Base-by-base conservation (phyloP, 139 green algal species). In the Raphidocelis subcapitata region DNA sequence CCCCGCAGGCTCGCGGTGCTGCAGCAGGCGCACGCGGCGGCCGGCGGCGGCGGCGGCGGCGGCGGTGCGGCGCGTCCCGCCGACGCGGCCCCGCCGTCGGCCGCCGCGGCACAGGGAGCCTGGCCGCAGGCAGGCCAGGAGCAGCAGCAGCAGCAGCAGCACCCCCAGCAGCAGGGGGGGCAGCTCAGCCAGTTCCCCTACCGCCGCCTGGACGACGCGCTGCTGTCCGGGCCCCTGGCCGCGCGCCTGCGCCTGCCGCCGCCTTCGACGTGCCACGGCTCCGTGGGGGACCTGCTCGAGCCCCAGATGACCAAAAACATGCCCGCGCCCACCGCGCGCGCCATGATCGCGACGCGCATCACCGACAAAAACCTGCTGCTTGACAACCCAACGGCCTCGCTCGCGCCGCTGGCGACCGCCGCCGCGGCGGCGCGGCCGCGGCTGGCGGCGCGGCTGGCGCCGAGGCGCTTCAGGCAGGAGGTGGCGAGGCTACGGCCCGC, bases 311-410 rank as follows among this genome's bases (percentile, higher is more conserved):
- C 37, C 2, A 60, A 65, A 20, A 75, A 83, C 44, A 64, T 72
- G 37, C 65, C 77, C 3, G 57, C 52, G 28, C 33, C 5, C 29
- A 72, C 57, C 35, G 69, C 74, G 5, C 65, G 60, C 20, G 31
- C 24, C 37, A 63, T 73, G 28, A 64, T 83, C 29, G 28, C 24
- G 3, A 62, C 59, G 44, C 57, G 71, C 20, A 73, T 72, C 3
- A 18, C 35, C 12, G 71, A 76, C 55, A 63, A 72, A 33, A 32
- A 37, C 2, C 65, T 83, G 20, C 32, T 79, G 20, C 71, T 83
- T 65, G 71, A 79, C 59, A 83, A 83, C 66, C 77, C 77, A 2
- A 76, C 29, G 1, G 77, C 59, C 1, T 29, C 37, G 5, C 33
- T 83, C 21, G n/a, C n/a, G n/a, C n/a, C n/a, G n/a, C n/a, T n/a